Evolutionary conservation across 164 flowering plant species (phyloP).

Genomic region (Chloranthus sessilifolius): DNA sequence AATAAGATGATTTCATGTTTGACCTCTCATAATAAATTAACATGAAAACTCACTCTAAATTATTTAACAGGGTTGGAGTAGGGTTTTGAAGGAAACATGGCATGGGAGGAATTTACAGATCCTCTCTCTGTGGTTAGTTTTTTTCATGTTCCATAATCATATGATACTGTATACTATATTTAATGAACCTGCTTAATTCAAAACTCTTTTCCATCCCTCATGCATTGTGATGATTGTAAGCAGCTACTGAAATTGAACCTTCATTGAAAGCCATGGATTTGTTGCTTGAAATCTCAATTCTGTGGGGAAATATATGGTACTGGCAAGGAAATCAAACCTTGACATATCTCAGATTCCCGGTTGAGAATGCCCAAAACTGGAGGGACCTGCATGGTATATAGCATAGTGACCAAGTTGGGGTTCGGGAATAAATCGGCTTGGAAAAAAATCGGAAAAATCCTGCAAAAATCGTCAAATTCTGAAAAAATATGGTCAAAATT

Average conservation of each 20-base stretch:
- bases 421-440: too few species aligned
- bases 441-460: too few species aligned
- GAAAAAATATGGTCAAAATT: too few species aligned
- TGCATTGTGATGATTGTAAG: background rate
- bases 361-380: too few species aligned
- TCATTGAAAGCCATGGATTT: background rate
- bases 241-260: background rate
- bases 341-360: too few species aligned
- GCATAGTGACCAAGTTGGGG: too few species aligned
- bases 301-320: too few species aligned
- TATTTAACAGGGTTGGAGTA: conserved; percentile 17
- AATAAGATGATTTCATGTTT: background rate
- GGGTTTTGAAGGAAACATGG: conserved; percentile 17
- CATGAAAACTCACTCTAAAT: background rate
- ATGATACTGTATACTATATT: background rate
- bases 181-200: background rate
- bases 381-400: too few species aligned
- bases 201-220: background rate
- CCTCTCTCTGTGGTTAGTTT: conserved; percentile 20
- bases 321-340: too few species aligned
- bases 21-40: conserved; percentile 1
- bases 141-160: background rate
- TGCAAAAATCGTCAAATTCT: too few species aligned
- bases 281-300: too few species aligned
- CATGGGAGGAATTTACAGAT: conserved; percentile 14